phyloP scores from a whole-genome alignment of 768 basidiomycete species.

The Tylopilus vinaceipallidus region DNA sequence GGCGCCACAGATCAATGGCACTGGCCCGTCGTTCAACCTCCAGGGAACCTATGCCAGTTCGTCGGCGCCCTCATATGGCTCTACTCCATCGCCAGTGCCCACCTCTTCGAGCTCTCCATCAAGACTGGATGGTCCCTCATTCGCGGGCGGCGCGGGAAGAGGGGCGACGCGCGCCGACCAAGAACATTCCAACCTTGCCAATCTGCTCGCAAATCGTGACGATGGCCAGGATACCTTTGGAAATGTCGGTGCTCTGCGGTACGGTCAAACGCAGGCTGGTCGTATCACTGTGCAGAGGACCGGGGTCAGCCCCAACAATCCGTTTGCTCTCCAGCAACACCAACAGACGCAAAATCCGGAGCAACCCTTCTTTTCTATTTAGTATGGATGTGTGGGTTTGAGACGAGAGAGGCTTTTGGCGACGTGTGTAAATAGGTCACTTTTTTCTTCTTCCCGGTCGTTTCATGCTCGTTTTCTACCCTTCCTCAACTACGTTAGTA shows the following conservation, averaged over 20 bases:
- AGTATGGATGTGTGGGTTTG: constrained; percentile 13
- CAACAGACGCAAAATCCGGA: constrained; percentile 57
- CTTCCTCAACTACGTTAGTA: constrained; percentile 1
- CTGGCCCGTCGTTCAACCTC: constrained; percentile 61
- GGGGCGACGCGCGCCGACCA: constrained; percentile 56
- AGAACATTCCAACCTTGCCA: constrained; percentile 71
- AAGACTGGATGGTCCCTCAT: constrained; percentile 34
- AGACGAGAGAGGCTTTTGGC: background rate
- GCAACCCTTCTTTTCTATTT: constrained; percentile 82
- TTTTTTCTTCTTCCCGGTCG: constrained; percentile 1
- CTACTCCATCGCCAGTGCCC: constrained; percentile 43
- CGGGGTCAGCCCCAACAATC: constrained; percentile 52
- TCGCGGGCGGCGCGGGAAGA: constrained; percentile 11
- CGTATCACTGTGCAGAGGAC: constrained; percentile 45
- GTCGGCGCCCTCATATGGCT: constrained; percentile 27
- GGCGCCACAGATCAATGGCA: constrained; percentile 32
- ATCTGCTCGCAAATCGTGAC: constrained; percentile 82
- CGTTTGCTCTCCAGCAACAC: constrained; percentile 54
- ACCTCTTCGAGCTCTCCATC: constrained; percentile 36
- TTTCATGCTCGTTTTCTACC: constrained; percentile 15
- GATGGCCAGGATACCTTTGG: constrained; percentile 97
- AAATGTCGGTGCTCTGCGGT: constrained; percentile 78
- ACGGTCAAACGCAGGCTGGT: constrained; percentile 58
- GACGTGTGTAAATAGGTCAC: constrained; percentile 14
- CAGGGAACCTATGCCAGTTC: constrained; percentile 64